phyloP scores from a whole-genome alignment of 441 rosid genomes.

The Erysimum pusillum region DNA sequence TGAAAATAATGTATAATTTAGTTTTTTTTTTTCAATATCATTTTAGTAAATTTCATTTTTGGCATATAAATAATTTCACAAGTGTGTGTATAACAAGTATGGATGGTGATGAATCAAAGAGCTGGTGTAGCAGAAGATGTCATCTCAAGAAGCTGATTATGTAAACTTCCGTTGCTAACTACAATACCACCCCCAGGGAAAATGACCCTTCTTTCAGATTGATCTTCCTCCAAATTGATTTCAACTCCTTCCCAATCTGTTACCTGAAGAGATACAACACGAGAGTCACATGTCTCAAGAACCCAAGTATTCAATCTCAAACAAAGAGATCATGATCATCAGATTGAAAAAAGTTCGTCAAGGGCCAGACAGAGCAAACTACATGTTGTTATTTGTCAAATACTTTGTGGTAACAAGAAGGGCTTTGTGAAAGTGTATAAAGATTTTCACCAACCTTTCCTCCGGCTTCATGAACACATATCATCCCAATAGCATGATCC shows the following conservation, averaged over 20 bases:
- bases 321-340: constrained; percentile 1
- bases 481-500: constrained; percentile 96
- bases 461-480: constrained; percentile 91
- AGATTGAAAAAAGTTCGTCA: not conserved
- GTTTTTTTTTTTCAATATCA: not conserved
- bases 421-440: not conserved
- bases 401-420: not conserved
- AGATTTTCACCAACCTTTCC: constrained; percentile 70
- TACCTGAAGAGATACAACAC: constrained; percentile 52
- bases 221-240: constrained; percentile 66
- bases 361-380: not conserved
- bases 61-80: no score
- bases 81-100: no score
- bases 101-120: constrained; percentile 32
- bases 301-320: constrained; percentile 1
- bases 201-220: constrained; percentile 64
- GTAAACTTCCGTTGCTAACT: constrained; percentile 68
- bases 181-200: constrained; percentile 73
- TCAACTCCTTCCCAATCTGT: constrained; percentile 80
- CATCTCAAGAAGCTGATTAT: constrained; percentile 59
- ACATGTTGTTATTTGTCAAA: not conserved
- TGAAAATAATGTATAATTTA: not conserved
- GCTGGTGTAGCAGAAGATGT: constrained; percentile 54
- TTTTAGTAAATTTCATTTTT: not conserved
- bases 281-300: not conserved